Conservation (phyloP, 148 eudicot species). For the Spergularia bocconei region DNA sequence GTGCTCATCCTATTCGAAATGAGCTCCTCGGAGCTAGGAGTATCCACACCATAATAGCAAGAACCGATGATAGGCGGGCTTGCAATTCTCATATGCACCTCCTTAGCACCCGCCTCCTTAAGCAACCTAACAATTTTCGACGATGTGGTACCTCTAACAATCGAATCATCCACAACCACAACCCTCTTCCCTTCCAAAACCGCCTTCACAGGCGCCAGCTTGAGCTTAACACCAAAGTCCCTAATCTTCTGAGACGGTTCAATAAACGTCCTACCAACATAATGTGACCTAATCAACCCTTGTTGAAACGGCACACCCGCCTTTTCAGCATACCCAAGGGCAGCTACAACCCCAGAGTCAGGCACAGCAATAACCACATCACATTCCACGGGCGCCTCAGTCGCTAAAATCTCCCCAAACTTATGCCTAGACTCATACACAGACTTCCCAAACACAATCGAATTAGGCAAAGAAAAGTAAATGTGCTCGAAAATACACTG, state of each 20-base stretch:
- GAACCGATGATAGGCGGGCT: conserved; percentile 67
- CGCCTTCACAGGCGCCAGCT: conserved; percentile 61
- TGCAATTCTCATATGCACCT: conserved; percentile 74
- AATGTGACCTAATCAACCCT: conserved; percentile 79
- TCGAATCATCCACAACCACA: conserved; percentile 91
- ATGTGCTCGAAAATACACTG: conserved; percentile 87
- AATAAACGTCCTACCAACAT: conserved; percentile 81
- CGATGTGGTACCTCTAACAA: conserved; percentile 85
- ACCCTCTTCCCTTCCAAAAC: conserved; percentile 87
- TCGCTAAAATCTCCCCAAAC: conserved; percentile 63
- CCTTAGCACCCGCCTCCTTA: conserved; percentile 73
- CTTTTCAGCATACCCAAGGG: conserved; percentile 76
- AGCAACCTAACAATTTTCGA: conserved; percentile 79
- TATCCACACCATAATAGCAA: conserved; percentile 89
- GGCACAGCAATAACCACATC: conserved; percentile 95
- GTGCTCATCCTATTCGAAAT: conserved; percentile 77
- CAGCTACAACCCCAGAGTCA: conserved; percentile 92
- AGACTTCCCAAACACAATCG: conserved; percentile 72
- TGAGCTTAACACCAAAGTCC: conserved; percentile 83
- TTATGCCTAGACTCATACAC: conserved; percentile 58
- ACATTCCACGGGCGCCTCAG: conserved; percentile 68
- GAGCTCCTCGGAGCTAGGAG: conserved; percentile 79
- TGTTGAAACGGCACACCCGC: conserved; percentile 72
- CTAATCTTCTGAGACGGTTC: conserved; percentile 86
- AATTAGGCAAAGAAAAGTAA: conserved; percentile 74